Base-by-base conservation (phyloP, 208 protist genomes). In the Trypanosoma mega region DNA sequence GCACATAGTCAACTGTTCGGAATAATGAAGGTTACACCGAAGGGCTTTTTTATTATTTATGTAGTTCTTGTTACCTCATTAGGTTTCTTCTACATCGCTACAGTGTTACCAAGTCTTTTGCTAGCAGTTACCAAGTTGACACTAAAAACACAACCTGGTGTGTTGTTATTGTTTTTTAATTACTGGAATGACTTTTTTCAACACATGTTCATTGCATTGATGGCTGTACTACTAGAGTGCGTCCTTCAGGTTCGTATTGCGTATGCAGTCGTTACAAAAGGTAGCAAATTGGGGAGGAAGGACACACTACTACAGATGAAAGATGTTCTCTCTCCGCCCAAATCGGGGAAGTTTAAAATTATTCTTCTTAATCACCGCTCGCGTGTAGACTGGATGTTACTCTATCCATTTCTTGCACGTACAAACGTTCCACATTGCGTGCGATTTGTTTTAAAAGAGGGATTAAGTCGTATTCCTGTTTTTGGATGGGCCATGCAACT, bases 301-400 rank as follows among this genome's bases (percentile, higher is more conserved):
- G 4, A 12, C 29, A 52, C 14, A 30, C 30, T 24, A 21, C 45
- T 41, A 39, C 21, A 43, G 18, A 12, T 70, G 1, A 12, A 29
- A 0, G 54, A 70, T 29, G 24, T 70, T 8, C 50, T 70, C 39
- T 18, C 71, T 3, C 71, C 82, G 23, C 76, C 83, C 8, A 44
- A 56, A 41, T 68, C 70, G 0, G 85, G 84, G 3, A 87, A 85
- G 63, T 69, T 73, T 44, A 96, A 93, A 65, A 74, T 96, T 16
- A 81, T 93, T 29, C 80, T 96, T 29, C 67, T 89, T 52, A 94
- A 94, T 61, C 87, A 96, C 73, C 83, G 87, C 68, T 87, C 72
- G 61, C 85, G 84, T 20, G 55, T 94, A 20, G 91, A 94, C 36
- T 77, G 69, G 75, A 20, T 82, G 50, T 18, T 82, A 30, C 39